Conservation (phyloP, 2,329 filamentous ascomycete genomes). For the Tolypocladium endophyticum region DNA sequence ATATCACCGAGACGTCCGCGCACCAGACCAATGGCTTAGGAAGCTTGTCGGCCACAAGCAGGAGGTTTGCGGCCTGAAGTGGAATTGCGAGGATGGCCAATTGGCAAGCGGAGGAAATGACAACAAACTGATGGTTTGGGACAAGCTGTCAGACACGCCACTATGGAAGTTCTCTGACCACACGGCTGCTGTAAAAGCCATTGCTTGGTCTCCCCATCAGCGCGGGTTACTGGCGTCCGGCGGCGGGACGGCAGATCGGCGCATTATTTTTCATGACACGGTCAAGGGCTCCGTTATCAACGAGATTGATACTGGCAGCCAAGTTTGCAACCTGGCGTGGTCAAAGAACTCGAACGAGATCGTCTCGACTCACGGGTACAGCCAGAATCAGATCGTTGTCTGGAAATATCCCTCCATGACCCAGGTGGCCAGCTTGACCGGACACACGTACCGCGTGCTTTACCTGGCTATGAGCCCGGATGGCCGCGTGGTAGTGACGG, state of each 20-base stretch:
- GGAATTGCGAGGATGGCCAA: conserved; percentile 94
- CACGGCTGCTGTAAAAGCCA: conserved; percentile 92
- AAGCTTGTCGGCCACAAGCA: conserved; percentile 93
- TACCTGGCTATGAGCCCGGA: conserved; percentile 98
- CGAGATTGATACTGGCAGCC: conserved; percentile 91
- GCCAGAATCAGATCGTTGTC: conserved; percentile 95
- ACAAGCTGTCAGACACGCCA: conserved; percentile 85
- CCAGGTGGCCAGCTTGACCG: conserved; percentile 88
- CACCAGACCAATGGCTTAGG: conserved; percentile 79
- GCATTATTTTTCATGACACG: conserved; percentile 98
- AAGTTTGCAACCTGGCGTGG: conserved; percentile 98
- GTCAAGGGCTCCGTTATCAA: conserved; percentile 69
- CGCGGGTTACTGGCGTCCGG: conserved; percentile 89
- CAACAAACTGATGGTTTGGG: conserved; percentile 98
- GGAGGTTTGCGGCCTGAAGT: conserved; percentile 91
- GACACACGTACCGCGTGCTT: conserved; percentile 91
- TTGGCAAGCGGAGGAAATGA: conserved; percentile 94
- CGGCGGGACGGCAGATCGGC: conserved; percentile 87
- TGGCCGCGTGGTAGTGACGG: conserved; percentile 86
- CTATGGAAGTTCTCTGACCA: conserved; percentile 92
- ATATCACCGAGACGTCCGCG: conserved; percentile 89
- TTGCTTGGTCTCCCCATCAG: conserved; percentile 95
- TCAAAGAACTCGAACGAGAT: conserved; percentile 97
- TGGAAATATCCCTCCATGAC: conserved; percentile 99
- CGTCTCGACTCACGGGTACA: conserved; percentile 93